phyloP scores from a whole-genome alignment of 129 eudicot species.

The Pittosporum tobira region DNA sequence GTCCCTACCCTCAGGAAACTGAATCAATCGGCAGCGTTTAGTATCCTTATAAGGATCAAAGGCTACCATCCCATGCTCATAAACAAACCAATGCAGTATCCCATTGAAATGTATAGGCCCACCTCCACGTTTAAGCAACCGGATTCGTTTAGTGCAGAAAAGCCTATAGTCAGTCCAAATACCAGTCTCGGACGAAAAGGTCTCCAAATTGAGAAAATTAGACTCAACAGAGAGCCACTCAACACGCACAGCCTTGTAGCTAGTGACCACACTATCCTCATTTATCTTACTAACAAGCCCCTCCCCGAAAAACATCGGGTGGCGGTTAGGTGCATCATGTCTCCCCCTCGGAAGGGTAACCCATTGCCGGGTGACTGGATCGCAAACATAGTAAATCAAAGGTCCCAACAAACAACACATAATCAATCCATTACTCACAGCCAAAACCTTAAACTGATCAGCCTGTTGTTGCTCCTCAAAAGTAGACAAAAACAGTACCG shows the following conservation, averaged over 20 bases:
- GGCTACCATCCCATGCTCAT: slow-evolving; percentile 44
- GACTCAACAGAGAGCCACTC: slow-evolving; percentile 20
- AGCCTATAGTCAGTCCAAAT: slow-evolving; percentile 30
- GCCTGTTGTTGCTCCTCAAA: slow-evolving; percentile 47
- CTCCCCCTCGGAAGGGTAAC: slow-evolving; percentile 33
- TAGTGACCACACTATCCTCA: slow-evolving; percentile 27
- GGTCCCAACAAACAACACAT: slow-evolving; percentile 42
- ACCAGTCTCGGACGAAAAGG: slow-evolving; percentile 38
- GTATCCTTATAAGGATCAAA: slow-evolving; percentile 33
- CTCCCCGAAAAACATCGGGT: slow-evolving; percentile 38
- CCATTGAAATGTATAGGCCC: slow-evolving; percentile 37
- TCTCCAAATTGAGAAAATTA: slow-evolving; percentile 25
- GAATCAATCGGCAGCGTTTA: slow-evolving; percentile 23
- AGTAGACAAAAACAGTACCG: slow-evolving; percentile 39
- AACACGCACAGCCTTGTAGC: slow-evolving; percentile 35
- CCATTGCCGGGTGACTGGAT: slow-evolving; percentile 48
- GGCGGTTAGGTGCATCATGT: slow-evolving; percentile 19
- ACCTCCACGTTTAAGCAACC: slow-evolving; percentile 35
- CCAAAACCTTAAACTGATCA: slow-evolving; percentile 40
- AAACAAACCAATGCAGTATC: slow-evolving; percentile 39
- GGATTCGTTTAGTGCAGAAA: slow-evolving; percentile 20
- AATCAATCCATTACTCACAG: slow-evolving; percentile 40
- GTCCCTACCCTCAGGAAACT: slow-evolving; percentile 28
- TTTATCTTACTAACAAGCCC: slow-evolving; percentile 35
- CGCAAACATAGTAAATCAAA: slow-evolving; percentile 40